phyloP scores from a whole-genome alignment of 352 stramenopile species.

The Pythium utonaiense region DNA sequence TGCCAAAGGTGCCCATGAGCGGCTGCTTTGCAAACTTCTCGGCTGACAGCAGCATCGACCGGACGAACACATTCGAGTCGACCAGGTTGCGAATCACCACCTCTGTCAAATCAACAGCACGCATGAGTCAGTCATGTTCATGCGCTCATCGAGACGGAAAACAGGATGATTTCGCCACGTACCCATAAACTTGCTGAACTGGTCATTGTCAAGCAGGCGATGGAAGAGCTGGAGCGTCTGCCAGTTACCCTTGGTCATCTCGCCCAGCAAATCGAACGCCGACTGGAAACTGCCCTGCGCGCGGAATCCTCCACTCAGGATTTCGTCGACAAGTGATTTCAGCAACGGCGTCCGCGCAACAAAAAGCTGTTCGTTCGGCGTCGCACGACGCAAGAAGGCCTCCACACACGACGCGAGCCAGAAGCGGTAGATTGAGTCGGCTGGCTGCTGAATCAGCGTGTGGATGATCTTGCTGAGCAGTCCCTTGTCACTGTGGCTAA shows the following conservation, averaged over 20 bases:
- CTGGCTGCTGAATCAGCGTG: conserved; percentile 86
- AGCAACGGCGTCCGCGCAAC: conserved; percentile 87
- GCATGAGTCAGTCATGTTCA: neutral
- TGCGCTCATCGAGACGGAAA: too few species aligned
- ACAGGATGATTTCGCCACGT: conserved; percentile 25
- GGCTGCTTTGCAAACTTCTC: conserved; percentile 63
- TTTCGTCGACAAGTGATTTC: conserved; percentile 83
- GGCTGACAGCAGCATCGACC: conserved; percentile 85
- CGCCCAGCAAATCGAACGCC: conserved; percentile 94
- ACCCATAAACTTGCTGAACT: conserved; percentile 91
- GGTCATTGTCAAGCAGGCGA: conserved; percentile 74
- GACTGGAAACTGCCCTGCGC: conserved; percentile 93
- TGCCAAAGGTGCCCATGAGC: conserved; percentile 32
- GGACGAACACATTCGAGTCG: conserved; percentile 97
- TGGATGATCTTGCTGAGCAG: conserved; percentile 90
- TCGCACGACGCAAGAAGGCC: conserved; percentile 89
- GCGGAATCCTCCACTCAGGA: conserved; percentile 81
- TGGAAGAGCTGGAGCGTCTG: conserved; percentile 90
- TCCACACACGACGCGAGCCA: conserved; percentile 96
- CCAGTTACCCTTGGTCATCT: conserved; percentile 94
- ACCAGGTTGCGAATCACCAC: conserved; percentile 93
- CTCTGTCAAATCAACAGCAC: conserved; percentile 35
- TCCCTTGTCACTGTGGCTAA: conserved; percentile 70
- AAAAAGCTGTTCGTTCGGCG: conserved; percentile 88
- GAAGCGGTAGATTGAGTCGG: conserved; percentile 94